Evolutionary conservation across 805 yeast species (phyloP).

Genomic region (Sugiyamaella mastotermitis): DNA sequence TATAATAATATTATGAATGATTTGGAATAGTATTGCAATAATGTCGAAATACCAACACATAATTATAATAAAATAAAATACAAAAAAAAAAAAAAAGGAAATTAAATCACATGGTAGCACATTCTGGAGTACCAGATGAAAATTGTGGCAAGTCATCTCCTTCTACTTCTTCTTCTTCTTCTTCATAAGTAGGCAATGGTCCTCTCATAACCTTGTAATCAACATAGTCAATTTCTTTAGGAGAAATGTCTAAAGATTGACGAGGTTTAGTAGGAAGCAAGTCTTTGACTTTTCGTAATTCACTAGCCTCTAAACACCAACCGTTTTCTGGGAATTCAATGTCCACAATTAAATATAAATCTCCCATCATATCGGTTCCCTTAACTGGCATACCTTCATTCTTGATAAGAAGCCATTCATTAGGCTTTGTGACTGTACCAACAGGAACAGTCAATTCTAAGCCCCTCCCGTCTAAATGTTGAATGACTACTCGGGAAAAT

Average conservation of each 20-base stretch:
- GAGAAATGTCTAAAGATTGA: constrained; percentile 12
- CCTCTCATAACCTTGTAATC: constrained; percentile 12
- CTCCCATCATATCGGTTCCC: constrained; percentile 46
- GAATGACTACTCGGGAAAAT: constrained; percentile 53
- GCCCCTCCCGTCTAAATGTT: constrained; percentile 76
- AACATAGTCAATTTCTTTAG: constrained; percentile 21
- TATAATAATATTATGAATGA: too few relatives aligned
- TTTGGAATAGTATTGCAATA: too few relatives aligned
- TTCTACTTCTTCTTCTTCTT: constrained; percentile 7
- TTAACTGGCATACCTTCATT: constrained; percentile 82
- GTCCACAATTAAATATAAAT: constrained; percentile 61
- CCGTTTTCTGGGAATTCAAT: constrained; percentile 79
- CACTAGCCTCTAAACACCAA: constrained; percentile 76
- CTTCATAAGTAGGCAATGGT: constrained; percentile 13
- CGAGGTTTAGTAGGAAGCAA: constrained; percentile 21
- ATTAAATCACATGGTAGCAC: constrained; percentile 13
- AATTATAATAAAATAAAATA: too few relatives aligned
- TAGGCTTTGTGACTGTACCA: constrained; percentile 73
- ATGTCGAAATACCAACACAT: too few relatives aligned
- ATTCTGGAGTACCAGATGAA: constrained; percentile 11
- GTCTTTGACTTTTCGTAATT: constrained; percentile 29
- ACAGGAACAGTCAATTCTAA: constrained; percentile 57
- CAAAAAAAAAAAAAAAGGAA: too few relatives aligned
- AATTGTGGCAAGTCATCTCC: constrained; percentile 2
- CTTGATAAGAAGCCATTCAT: constrained; percentile 55